Conservation (phyloP, 208 protist genomes). For the Eutreptiella sp. region DNA sequence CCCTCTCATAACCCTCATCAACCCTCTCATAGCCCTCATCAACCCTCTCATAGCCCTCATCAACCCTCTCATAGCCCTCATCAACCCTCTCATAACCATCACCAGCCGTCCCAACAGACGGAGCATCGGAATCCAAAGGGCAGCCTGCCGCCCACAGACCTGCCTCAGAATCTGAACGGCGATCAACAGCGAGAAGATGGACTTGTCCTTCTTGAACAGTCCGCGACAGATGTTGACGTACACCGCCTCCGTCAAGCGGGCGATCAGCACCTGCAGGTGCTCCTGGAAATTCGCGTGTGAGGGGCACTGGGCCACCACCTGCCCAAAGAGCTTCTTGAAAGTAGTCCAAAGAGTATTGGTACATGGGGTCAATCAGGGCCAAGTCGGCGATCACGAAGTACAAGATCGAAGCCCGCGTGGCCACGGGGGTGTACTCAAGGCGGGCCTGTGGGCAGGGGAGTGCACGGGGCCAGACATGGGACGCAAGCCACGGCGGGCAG, state of each 20-base stretch:
- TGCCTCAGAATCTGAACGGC: constrained; percentile 70
- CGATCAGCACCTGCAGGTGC: constrained; percentile 70
- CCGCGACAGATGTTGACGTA: constrained; percentile 93
- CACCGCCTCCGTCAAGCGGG: constrained; percentile 69
- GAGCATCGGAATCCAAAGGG: too few relatives aligned
- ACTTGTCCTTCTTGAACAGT: constrained; percentile 96
- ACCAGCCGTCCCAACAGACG: neutral
- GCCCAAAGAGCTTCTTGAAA: constrained; percentile 89
- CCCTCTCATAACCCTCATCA: too few relatives aligned
- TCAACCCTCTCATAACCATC: neutral
- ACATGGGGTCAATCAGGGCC: constrained; percentile 93
- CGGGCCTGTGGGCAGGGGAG: too few relatives aligned
- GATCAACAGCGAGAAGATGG: constrained; percentile 87
- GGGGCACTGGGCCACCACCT: constrained; percentile 75
- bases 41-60: too few relatives aligned
- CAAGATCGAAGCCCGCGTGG: constrained; percentile 77
- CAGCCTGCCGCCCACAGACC: constrained; percentile 25
- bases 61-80: too few relatives aligned
- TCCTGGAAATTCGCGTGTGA: constrained; percentile 50
- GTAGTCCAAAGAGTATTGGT: constrained; percentile 96
- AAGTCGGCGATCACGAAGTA: constrained; percentile 90
- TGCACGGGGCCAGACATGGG: too few relatives aligned
- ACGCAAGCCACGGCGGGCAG: too few relatives aligned
- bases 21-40: too few relatives aligned
- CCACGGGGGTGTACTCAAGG: constrained; percentile 77